Evolutionary conservation across 805 yeast genomes (phyloP).

Genomic region (Priceomyces carsonii): DNA sequence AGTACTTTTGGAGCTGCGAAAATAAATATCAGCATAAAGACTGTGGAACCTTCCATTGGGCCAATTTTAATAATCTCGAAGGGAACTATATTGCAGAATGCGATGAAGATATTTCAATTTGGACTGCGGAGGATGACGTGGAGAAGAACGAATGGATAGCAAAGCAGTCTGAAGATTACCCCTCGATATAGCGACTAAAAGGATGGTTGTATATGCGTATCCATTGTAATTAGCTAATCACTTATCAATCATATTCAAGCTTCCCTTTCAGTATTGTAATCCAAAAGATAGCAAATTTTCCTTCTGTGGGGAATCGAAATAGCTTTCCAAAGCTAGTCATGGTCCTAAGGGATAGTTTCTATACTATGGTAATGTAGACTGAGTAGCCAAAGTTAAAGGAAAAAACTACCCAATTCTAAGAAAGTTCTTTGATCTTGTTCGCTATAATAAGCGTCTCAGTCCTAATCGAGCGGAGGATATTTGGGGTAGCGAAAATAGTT

Average conservation of each 20-base stretch:
- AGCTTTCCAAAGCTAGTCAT: slow-evolving; percentile 83
- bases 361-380: slow-evolving; percentile 81
- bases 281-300: too few species aligned
- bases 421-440: too few species aligned
- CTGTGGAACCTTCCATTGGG: slow-evolving; percentile 53
- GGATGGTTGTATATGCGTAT: too few species aligned
- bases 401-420: slow-evolving; percentile 81
- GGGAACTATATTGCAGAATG: slow-evolving; percentile 33
- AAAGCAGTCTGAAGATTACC: too few species aligned
- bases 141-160: slow-evolving; percentile 5
- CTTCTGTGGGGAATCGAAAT: too few species aligned
- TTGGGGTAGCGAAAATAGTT: too few species aligned
- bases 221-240: too few species aligned
- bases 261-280: too few species aligned
- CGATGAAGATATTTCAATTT: slow-evolving; percentile 36
- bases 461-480: too few species aligned
- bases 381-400: slow-evolving; percentile 77
- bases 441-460: too few species aligned
- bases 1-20: slow-evolving; percentile 69
- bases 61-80: slow-evolving; percentile 38
- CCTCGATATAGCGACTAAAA: too few species aligned
- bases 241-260: too few species aligned
- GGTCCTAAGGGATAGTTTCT: slow-evolving; percentile 80
- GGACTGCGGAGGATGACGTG: slow-evolving; percentile 28
- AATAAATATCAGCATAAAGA: slow-evolving; percentile 42